phyloP scores from a whole-genome alignment of 192 early-diverging fungal species.

The Coemansia sp. region DNA sequence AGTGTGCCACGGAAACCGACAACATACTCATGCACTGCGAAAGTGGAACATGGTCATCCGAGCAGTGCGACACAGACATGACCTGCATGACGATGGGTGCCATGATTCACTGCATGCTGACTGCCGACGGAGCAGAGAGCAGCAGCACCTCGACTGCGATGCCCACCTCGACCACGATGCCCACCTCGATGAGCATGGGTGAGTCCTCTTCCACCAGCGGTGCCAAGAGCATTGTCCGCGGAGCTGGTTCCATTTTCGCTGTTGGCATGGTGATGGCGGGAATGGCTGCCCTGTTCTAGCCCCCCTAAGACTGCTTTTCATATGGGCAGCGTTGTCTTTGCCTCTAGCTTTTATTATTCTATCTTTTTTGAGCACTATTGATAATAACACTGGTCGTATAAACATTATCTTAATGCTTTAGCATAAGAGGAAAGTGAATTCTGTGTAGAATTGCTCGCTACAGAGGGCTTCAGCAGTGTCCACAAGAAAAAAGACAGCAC shows the following conservation, averaged over 20 bases:
- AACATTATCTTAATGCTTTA: not conserved
- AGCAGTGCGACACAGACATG: conserved; percentile 16
- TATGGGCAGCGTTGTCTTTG: not conserved
- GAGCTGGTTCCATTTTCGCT: conserved; percentile 14
- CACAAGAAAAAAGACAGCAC: too few relatives aligned
- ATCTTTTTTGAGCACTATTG: not conserved
- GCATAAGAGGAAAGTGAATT: too few relatives aligned
- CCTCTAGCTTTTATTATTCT: not conserved
- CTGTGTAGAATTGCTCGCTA: too few relatives aligned
- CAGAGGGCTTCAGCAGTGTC: too few relatives aligned
- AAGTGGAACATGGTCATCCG: conserved; percentile 22
- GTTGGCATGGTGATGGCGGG: conserved; percentile 27
- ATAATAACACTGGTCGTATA: not conserved
- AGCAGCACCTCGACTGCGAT: conserved; percentile 4
- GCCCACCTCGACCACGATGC: conserved; percentile 5
- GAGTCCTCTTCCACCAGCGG: conserved; percentile 9
- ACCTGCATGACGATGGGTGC: conserved; percentile 53
- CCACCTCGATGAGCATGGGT: not conserved
- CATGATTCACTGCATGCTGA: conserved; percentile 55
- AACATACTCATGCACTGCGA: conserved; percentile 28
- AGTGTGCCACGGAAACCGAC: conserved; percentile 26
- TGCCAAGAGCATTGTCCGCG: conserved; percentile 11
- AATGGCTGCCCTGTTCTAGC: conserved; percentile 36
- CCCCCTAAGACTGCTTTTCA: not conserved
- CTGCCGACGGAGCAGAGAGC: conserved; percentile 13